phyloP scores from a whole-genome alignment of 1,284 basidiomycete species.

The Austroboletus rostrupii region DNA sequence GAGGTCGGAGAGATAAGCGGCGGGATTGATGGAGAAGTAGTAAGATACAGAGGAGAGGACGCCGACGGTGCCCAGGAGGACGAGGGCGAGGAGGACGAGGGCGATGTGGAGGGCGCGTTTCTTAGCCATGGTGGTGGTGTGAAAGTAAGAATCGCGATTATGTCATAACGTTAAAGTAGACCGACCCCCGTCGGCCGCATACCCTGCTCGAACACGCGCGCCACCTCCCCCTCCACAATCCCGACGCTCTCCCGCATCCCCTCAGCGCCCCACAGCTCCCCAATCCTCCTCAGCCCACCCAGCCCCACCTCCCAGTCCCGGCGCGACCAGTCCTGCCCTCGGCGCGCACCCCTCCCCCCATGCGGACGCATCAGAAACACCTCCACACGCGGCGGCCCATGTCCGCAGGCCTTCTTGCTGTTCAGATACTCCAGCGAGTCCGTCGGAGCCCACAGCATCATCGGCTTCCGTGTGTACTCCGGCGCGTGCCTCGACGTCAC shows the following conservation, averaged over 20 bases:
- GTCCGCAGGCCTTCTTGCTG: constrained; percentile 29
- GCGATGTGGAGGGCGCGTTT: constrained; percentile 65
- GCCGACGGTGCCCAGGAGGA: constrained; percentile 87
- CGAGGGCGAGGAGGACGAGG: constrained; percentile 75
- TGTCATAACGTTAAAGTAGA: background rate
- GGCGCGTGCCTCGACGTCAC: constrained; percentile 55
- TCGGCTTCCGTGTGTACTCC: constrained; percentile 37
- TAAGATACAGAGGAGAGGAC: constrained; percentile 89
- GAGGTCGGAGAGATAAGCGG: constrained; percentile 75
- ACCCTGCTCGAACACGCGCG: constrained; percentile 44
- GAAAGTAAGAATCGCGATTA: background rate
- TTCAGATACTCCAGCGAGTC: constrained; percentile 58
- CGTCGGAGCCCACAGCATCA: constrained; percentile 47
- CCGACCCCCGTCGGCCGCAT: constrained; percentile 49
- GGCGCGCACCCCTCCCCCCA: constrained; percentile 43
- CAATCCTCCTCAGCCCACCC: constrained; percentile 44
- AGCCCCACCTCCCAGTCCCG: constrained; percentile 59
- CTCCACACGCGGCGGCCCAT: constrained; percentile 43
- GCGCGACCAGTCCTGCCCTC: constrained; percentile 68
- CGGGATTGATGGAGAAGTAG: constrained; percentile 81
- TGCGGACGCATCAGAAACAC: constrained; percentile 51
- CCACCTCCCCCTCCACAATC: constrained; percentile 46
- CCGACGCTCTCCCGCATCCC: constrained; percentile 47
- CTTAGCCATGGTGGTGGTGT: constrained; percentile 45
- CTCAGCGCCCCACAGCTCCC: constrained; percentile 47